Percentiles rank a stretch among this genome's conserved stretches.
These are phyloP conservation scores for Microsporum audouinii DNA, from an alignment of 2,329 filamentous ascomycete genomes.

Conservation along the genomic window DNA sequence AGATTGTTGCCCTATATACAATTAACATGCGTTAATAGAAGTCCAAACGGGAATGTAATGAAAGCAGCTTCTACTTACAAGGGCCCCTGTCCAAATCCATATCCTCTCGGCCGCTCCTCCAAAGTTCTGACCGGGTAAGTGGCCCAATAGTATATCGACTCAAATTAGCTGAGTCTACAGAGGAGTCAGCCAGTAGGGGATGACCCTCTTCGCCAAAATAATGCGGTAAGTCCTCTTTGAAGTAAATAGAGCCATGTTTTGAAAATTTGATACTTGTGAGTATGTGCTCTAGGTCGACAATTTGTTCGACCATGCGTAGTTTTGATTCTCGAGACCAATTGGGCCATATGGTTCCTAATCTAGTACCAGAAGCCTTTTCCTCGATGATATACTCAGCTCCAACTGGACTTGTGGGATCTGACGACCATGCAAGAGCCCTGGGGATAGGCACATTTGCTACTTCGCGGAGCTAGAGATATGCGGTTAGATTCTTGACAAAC, in stretches of 20 bases:
- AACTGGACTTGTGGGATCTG: conserved; percentile 12
- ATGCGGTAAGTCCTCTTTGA: conserved; percentile 4
- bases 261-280: conserved; percentile 5
- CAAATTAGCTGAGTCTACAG: neutral
- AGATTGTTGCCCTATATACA: conserved; percentile 3
- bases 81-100: conserved; percentile 23
- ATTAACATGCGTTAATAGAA: neutral
- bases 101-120: conserved; percentile 13
- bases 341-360: conserved; percentile 7
- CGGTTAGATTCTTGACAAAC: neutral
- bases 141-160: conserved; percentile 16
- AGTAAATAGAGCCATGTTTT: conserved; percentile 10
- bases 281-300: conserved; percentile 7
- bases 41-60: neutral
- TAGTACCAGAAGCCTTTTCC: conserved; percentile 18
- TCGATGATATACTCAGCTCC: conserved; percentile 18
- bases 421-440: conserved; percentile 10
- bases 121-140: conserved; percentile 17
- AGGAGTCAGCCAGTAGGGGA: neutral
- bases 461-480: conserved; percentile 8
- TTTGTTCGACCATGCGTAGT: conserved; percentile 7
- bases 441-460: conserved; percentile 13
- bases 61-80: conserved; percentile 16
- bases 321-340: conserved; percentile 15
- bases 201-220: neutral